phyloP scores from a whole-genome alignment of 116 monocot genomes.

The Papilionanthe hybrid region DNA sequence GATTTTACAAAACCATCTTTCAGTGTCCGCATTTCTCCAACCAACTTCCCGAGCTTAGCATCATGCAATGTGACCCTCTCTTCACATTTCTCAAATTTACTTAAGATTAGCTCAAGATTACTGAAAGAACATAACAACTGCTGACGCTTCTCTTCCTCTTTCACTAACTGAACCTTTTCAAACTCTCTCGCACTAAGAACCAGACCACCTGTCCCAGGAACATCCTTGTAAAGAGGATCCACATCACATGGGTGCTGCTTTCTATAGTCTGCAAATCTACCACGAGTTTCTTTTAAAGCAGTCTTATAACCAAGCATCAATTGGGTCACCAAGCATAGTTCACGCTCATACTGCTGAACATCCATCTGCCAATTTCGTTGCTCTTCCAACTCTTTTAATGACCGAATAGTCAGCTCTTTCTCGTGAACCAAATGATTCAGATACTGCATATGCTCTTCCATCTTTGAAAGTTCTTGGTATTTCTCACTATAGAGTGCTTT shows the following conservation, averaged over 20 bases:
- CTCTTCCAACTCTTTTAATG: slow-evolving; percentile 49
- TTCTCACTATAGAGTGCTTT: slow-evolving; percentile 42
- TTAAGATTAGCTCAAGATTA: slow-evolving; percentile 6
- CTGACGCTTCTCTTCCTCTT: slow-evolving; percentile 30
- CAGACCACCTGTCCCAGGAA: slow-evolving; percentile 41
- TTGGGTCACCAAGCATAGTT: slow-evolving; percentile 46
- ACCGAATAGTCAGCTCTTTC: slow-evolving; percentile 55
- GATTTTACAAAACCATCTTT: slow-evolving; percentile 7
- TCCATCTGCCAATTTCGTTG: slow-evolving; percentile 47
- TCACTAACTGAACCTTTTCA: slow-evolving; percentile 37
- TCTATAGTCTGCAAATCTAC: slow-evolving; percentile 61
- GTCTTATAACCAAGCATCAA: slow-evolving; percentile 64
- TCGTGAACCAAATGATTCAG: slow-evolving; percentile 41
- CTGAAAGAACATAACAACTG: background rate
- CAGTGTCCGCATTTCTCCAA: slow-evolving; percentile 6
- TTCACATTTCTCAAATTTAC: slow-evolving; percentile 25
- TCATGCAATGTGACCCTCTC: background rate
- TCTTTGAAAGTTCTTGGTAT: slow-evolving; percentile 38
- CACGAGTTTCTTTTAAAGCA: slow-evolving; percentile 48
- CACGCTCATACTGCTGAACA: slow-evolving; percentile 53
- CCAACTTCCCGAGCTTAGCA: slow-evolving; percentile 9
- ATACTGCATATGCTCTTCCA: slow-evolving; percentile 50
- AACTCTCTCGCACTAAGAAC: slow-evolving; percentile 59
- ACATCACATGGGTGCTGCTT: slow-evolving; percentile 45
- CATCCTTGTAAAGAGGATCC: slow-evolving; percentile 58